phyloP scores from a whole-genome alignment of 2,329 filamentous ascomycete species.

The Aotearoamyces nothofagi region DNA sequence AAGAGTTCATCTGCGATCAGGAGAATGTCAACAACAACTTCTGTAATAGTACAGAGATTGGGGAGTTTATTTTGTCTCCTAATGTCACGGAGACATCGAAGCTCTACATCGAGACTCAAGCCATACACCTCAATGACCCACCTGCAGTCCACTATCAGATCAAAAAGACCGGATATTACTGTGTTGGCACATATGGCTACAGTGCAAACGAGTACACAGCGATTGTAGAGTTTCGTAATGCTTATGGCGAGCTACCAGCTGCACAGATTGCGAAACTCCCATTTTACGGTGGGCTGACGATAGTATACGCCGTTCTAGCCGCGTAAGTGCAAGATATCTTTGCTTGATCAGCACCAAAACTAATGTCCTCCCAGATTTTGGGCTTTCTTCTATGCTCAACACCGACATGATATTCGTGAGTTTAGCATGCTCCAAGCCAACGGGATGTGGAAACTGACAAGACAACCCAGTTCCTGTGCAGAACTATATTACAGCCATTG shows the following conservation, averaged over 20 bases:
- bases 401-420: conserved; percentile 77
- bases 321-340: conserved; percentile 30
- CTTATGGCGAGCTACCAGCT: conserved; percentile 88
- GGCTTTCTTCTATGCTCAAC: conserved; percentile 91
- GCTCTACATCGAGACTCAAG: conserved; percentile 62
- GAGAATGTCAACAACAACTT: conserved; percentile 50
- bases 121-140: conserved; percentile 66
- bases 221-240: conserved; percentile 83
- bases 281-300: conserved; percentile 89
- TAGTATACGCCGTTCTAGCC: conserved; percentile 79
- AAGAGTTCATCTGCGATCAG: conserved; percentile 62
- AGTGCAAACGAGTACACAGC: conserved; percentile 56
- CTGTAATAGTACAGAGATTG: conserved; percentile 66
- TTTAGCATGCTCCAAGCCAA: conserved; percentile 7
- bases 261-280: conserved; percentile 94
- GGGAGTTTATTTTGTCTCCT: conserved; percentile 66
- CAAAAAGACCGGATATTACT: conserved; percentile 90
- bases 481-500: conserved; percentile 96
- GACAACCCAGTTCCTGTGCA: conserved; percentile 65
- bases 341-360: conserved; percentile 3
- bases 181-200: conserved; percentile 65
- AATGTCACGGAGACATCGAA: conserved; percentile 60
- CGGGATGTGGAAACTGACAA: too few relatives aligned
- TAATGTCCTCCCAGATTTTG: conserved; percentile 45
- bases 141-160: conserved; percentile 65